These are phyloP conservation scores for Globisporangium viniferum DNA, from an alignment of 352 stramenopile species.

Conservation along the genomic window DNA sequence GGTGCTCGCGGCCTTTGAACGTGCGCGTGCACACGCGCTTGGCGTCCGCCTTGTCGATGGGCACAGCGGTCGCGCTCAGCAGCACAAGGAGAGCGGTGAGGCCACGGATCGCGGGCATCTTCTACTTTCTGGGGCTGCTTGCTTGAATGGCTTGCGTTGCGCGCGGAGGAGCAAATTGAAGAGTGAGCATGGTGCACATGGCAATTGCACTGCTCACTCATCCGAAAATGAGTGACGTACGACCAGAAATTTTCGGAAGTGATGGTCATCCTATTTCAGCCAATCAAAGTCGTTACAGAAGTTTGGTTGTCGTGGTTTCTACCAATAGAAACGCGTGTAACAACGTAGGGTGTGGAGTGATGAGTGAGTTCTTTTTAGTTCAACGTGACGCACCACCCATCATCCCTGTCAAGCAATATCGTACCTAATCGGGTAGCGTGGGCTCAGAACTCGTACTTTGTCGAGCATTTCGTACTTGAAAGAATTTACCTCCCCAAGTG, in stretches of 20 bases:
- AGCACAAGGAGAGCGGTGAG: neutral
- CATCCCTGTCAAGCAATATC: neutral
- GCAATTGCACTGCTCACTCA: slow-evolving; percentile 6
- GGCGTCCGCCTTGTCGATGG: slow-evolving; percentile 16
- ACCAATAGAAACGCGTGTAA: neutral
- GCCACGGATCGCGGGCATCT: slow-evolving; percentile 3
- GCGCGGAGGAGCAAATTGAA: neutral
- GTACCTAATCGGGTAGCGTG: too few relatives aligned
- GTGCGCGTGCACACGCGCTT: slow-evolving; percentile 47
- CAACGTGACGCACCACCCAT: neutral
- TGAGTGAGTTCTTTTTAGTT: neutral
- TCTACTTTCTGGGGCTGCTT: neutral
- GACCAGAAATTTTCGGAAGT: slow-evolving; percentile 7
- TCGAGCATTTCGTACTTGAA: neutral
- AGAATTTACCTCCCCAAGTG: neutral
- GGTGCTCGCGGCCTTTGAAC: slow-evolving; percentile 39
- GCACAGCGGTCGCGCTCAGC: neutral
- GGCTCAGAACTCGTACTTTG: neutral
- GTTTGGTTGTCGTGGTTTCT: neutral
- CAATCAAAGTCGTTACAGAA: neutral
- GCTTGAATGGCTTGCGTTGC: neutral
- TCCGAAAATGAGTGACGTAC: neutral
- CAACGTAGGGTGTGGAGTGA: neutral
- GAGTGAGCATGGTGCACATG: neutral
- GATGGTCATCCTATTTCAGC: neutral